Conservation (phyloP, 371 early-diverging fungal species). For the Funneliformis caledonium region DNA sequence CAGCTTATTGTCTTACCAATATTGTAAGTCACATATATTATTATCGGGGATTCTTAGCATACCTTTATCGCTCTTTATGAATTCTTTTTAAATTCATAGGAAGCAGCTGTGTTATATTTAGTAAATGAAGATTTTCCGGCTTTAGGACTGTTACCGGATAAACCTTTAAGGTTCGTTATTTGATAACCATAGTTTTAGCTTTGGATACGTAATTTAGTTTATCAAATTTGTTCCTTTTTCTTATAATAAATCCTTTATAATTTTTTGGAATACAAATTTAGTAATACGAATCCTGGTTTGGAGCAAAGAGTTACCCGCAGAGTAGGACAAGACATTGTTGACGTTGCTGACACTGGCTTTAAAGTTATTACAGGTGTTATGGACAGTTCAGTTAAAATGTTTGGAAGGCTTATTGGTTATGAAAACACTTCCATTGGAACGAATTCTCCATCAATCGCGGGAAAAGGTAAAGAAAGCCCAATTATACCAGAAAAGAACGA, state of each 20-base stretch:
- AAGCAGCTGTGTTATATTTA: slow-evolving; percentile 21
- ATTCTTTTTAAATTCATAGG: not conserved
- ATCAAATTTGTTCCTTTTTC: not conserved
- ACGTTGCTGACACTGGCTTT: slow-evolving; percentile 22
- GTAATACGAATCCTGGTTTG: not conserved
- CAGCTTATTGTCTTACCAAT: slow-evolving; percentile 37
- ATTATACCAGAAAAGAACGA: not conserved
- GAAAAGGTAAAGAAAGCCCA: not conserved
- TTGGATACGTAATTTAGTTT: not conserved
- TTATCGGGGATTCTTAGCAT: not conserved
- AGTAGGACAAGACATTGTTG: slow-evolving; percentile 35
- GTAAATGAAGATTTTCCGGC: slow-evolving; percentile 5
- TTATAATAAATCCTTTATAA: not conserved
- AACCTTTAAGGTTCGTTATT: slow-evolving; percentile 18
- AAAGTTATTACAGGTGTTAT: slow-evolving; percentile 27
- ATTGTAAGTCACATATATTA: not conserved
- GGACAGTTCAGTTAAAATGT: slow-evolving; percentile 28
- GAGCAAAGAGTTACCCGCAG: slow-evolving; percentile 15
- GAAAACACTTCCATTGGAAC: not conserved
- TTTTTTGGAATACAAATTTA: not conserved
- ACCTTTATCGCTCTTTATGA: not conserved
- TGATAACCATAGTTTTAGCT: not conserved
- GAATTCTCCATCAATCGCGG: not conserved
- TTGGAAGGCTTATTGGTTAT: slow-evolving; percentile 36
- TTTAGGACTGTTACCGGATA: slow-evolving; percentile 20